These are phyloP conservation scores for Crithidia bombi DNA, from an alignment of 208 protist genomes.

Conservation along the genomic window DNA sequence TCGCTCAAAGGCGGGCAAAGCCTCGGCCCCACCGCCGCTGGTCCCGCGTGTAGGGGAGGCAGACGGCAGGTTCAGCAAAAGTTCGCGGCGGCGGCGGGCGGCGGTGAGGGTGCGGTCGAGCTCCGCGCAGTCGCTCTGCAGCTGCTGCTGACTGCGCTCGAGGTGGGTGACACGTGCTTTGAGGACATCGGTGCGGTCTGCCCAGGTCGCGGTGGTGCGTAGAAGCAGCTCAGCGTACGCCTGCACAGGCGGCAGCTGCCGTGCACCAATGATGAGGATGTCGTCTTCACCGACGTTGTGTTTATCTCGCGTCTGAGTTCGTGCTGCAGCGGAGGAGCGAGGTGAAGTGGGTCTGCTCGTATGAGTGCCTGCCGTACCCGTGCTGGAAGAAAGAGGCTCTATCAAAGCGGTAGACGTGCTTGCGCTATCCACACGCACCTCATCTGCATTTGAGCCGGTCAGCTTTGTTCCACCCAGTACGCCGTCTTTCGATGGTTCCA, in stretches of 20 bases:
- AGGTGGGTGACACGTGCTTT: constrained; percentile 48
- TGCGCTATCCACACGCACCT: background rate
- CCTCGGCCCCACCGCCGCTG: constrained; percentile 1
- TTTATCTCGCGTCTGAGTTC: background rate
- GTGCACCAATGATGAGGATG: constrained; percentile 46
- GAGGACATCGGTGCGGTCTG: constrained; percentile 42
- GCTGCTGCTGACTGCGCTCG: constrained; percentile 40
- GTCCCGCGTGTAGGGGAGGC: background rate
- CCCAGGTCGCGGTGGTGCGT: constrained; percentile 35
- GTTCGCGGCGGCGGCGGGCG: constrained; percentile 45
- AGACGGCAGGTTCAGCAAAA: constrained; percentile 38
- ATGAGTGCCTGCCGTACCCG: no score
- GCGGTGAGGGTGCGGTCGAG: constrained; percentile 43
- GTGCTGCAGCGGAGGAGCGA: background rate
- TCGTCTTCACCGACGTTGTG: constrained; percentile 25
- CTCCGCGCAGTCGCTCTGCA: constrained; percentile 65
- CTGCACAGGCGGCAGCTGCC: constrained; percentile 44
- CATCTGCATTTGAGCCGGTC: no score
- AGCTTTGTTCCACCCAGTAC: background rate
- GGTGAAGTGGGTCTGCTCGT: background rate
- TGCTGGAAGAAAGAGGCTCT: background rate
- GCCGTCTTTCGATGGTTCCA: background rate
- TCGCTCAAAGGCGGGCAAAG: constrained; percentile 29
- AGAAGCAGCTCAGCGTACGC: constrained; percentile 59
- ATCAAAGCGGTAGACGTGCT: background rate